phyloP scores from a whole-genome alignment of 2,329 filamentous ascomycete genomes.

The Exophiala calicioides region DNA sequence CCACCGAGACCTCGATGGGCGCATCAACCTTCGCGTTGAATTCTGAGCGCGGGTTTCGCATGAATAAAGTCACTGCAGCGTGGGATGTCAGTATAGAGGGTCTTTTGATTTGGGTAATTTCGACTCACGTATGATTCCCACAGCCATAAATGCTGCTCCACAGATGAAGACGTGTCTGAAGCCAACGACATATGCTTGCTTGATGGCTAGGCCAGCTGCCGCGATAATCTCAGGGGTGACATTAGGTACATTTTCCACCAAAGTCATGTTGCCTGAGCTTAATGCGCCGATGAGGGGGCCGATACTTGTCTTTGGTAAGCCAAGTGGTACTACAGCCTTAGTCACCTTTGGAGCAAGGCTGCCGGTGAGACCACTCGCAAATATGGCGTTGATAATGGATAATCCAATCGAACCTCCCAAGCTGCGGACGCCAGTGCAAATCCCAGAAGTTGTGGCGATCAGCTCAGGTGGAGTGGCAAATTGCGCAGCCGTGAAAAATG shows the following conservation, averaged over 20 bases:
- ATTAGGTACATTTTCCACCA: conserved; percentile 5
- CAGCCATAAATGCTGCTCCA: conserved; percentile 9
- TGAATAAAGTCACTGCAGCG: conserved; percentile 6
- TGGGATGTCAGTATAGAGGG: neutral
- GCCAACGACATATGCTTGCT: conserved; percentile 6
- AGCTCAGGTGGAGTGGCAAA: conserved; percentile 21
- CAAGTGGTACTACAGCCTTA: conserved; percentile 11
- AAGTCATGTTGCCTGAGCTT: neutral
- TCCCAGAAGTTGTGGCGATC: conserved; percentile 20
- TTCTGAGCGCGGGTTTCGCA: conserved; percentile 11
- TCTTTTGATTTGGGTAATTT: neutral
- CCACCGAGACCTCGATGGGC: conserved; percentile 12
- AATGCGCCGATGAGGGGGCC: conserved; percentile 13
- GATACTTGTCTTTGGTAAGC: conserved; percentile 3
- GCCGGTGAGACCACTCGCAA: neutral
- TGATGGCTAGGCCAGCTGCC: conserved; percentile 11
- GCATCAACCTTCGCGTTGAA: conserved; percentile 17
- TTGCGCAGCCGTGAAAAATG: conserved; percentile 18
- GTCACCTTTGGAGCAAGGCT: conserved; percentile 14
- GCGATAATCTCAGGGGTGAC: conserved; percentile 12
- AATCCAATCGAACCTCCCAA: conserved; percentile 19
- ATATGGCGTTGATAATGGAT: conserved; percentile 14
- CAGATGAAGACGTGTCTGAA: conserved; percentile 16
- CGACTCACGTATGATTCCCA: conserved; percentile 11
- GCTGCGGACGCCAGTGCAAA: conserved; percentile 10